Percentiles rank a stretch among this genome's conserved stretches.
phyloP scores from a whole-genome alignment of 805 yeast species.

The Teunomyces cretensis region DNA sequence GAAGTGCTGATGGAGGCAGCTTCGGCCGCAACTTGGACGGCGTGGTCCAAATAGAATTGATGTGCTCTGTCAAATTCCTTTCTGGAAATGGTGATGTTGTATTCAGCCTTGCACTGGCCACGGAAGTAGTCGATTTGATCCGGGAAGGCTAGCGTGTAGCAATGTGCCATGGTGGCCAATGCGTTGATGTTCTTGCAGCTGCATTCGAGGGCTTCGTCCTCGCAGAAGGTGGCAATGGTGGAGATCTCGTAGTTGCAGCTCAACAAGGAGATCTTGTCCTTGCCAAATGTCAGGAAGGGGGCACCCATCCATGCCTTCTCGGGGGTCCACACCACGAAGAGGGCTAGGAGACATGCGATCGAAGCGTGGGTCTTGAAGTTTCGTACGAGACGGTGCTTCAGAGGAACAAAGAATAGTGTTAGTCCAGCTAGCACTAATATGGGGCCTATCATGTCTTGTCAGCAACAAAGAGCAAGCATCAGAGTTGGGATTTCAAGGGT shows the following conservation, averaged over 20 bases:
- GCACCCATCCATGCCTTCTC: conserved; percentile 25
- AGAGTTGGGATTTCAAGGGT: not conserved
- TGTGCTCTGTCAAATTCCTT: conserved; percentile 22
- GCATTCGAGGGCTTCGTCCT: conserved; percentile 14
- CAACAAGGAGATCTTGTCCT: conserved; percentile 27
- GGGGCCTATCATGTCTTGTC: not conserved
- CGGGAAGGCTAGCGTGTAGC: conserved; percentile 28
- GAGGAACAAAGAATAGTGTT: not conserved
- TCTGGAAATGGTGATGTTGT: conserved; percentile 19
- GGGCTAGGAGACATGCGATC: conserved; percentile 6
- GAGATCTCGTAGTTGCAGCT: conserved; percentile 30
- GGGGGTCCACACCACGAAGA: conserved; percentile 23
- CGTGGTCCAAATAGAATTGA: conserved; percentile 6
- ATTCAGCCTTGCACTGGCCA: conserved; percentile 22
- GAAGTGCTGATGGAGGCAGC: not conserved
- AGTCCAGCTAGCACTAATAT: not conserved
- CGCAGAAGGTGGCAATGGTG: conserved; percentile 21
- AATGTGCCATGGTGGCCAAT: conserved; percentile 37
- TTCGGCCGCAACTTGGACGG: not conserved
- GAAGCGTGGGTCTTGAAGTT: not conserved
- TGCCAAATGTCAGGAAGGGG: conserved; percentile 30
- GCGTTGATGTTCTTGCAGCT: conserved; percentile 29
- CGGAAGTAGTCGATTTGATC: conserved; percentile 23
- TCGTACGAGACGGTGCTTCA: conserved; percentile 1
- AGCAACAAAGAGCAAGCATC: not conserved